Percentiles rank a stretch among this genome's conserved stretches.
phyloP scores from a whole-genome alignment of 2,329 filamentous ascomycete species.

The Ceratocystiopsis sp. region DNA sequence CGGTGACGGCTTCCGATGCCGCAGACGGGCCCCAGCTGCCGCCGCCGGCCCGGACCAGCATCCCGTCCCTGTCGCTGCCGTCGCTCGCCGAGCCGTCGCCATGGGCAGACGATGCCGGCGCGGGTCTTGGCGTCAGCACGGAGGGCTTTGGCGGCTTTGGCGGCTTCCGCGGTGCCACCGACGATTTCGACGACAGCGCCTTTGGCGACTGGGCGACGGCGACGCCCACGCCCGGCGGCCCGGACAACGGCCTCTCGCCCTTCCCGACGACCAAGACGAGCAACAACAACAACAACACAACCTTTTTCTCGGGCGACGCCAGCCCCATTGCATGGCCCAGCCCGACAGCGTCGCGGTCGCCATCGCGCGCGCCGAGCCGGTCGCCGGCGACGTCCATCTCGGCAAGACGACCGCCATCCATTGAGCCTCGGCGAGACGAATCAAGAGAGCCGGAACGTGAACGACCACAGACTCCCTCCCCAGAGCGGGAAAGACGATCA shows the following conservation, averaged over 20 bases:
- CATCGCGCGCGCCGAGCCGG: constrained; percentile 4
- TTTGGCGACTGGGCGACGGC: constrained; percentile 21
- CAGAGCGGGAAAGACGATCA: no score
- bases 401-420: neutral
- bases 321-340: constrained; percentile 23
- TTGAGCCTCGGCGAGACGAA: neutral
- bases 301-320: constrained; percentile 11
- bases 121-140: no score
- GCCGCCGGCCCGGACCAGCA: constrained; percentile 9
- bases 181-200: constrained; percentile 20
- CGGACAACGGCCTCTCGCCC: constrained; percentile 9
- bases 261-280: constrained; percentile 12
- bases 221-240: constrained; percentile 4
- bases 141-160: no score
- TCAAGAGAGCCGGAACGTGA: no score
- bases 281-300: constrained; percentile 12
- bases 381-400: neutral
- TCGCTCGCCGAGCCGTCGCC: constrained; percentile 16
- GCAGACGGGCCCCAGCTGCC: constrained; percentile 21
- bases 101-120: constrained; percentile 20
- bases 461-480: no score
- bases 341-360: constrained; percentile 1
- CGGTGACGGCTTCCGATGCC: no score
- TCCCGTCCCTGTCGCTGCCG: constrained; percentile 5
- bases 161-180: neutral